A percentile compares a stretch with the other conserved stretches of the same genome.
Evolutionary conservation across 1,139 yeast species (phyloP).

Genomic region (Nadsonia starkeyi-henricii): DNA sequence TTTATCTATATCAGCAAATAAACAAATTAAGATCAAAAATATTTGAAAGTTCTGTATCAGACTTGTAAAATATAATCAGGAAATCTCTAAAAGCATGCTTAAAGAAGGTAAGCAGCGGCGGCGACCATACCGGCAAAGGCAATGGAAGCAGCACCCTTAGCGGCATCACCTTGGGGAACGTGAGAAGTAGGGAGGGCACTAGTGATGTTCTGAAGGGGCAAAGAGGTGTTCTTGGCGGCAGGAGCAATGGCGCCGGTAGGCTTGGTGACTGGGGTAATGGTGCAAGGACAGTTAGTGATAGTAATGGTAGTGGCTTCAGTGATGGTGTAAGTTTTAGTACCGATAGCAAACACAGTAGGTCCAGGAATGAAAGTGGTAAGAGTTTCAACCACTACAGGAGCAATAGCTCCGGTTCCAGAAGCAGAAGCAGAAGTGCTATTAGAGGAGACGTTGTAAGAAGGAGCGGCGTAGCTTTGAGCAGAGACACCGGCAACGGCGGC

Average conservation of each 20-base stretch:
- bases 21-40: too few relatives aligned
- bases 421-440: conserved; percentile 17
- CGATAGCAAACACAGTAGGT: conserved; percentile 28
- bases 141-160: conserved; percentile 20
- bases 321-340: conserved; percentile 27
- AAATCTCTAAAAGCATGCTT: conserved; percentile 12
- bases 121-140: conserved; percentile 27
- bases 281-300: conserved; percentile 38
- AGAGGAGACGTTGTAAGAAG: conserved; percentile 11
- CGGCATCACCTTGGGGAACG: conserved; percentile 19
- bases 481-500: conserved; percentile 14
- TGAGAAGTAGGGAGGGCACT: conserved; percentile 8
- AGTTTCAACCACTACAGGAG: conserved; percentile 21
- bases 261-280: conserved; percentile 33
- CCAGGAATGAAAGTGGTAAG: conserved; percentile 32
- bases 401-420: conserved; percentile 17
- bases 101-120: conserved; percentile 26
- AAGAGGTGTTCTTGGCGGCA: conserved; percentile 10
- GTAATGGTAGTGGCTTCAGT: conserved; percentile 31
- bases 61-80: not conserved
- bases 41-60: too few relatives aligned
- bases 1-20: too few relatives aligned
- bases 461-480: conserved; percentile 11
- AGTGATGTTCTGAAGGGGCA: too few relatives aligned
- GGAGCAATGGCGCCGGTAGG: conserved; percentile 10